These are phyloP conservation scores for Zygotorulaspora mrakii DNA, from an alignment of 1,139 yeast species.

Conservation along the genomic window DNA sequence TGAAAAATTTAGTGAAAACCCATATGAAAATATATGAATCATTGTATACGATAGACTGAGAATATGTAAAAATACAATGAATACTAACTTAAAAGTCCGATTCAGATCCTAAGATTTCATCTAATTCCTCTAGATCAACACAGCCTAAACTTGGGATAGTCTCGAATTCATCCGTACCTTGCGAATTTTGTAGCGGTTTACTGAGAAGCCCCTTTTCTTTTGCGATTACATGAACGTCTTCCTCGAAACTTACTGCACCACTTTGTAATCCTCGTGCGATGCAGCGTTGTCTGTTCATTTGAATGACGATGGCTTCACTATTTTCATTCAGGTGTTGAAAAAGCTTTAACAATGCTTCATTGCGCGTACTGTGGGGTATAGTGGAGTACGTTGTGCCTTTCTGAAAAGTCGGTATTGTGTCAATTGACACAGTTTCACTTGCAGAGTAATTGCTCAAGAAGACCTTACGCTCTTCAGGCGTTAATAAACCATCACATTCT, in stretches of 20 bases:
- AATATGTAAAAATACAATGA: too few species aligned
- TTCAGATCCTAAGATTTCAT: conserved; percentile 21
- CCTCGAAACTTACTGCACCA: conserved; percentile 8
- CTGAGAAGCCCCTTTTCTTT: conserved; percentile 1
- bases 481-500: conserved; percentile 20
- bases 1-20: too few species aligned
- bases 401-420: conserved; percentile 24
- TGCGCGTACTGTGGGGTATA: conserved; percentile 24
- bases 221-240: neutral
- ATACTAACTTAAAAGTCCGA: conserved; percentile 20
- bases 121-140: conserved; percentile 9
- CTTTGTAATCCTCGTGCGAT: conserved; percentile 22
- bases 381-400: conserved; percentile 8
- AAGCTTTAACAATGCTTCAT: conserved; percentile 15
- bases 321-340: conserved; percentile 20
- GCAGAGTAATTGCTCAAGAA: conserved; percentile 25
- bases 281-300: conserved; percentile 30
- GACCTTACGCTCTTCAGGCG: conserved; percentile 20
- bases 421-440: conserved; percentile 23
- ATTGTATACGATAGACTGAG: too few species aligned
- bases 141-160: neutral
- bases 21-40: too few species aligned
- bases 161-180: neutral
- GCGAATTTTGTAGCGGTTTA: neutral
- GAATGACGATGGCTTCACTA: conserved; percentile 21